Base-by-base conservation (phyloP, 2,329 filamentous ascomycete genomes). In the Thielaviopsis ethacetica region DNA sequence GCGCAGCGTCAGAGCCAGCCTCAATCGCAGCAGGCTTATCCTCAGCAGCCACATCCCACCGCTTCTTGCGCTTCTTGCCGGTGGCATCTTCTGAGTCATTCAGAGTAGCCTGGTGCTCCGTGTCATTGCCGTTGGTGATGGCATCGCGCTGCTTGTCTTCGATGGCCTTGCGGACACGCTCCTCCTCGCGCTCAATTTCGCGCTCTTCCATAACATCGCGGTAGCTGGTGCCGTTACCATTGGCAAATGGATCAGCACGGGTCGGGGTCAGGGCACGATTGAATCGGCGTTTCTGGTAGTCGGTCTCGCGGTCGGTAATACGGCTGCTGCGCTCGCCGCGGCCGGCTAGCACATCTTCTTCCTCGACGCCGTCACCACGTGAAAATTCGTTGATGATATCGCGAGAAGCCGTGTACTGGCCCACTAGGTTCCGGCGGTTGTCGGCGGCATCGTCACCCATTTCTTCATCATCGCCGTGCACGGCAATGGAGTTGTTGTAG, bases 211-310 rank as follows among this genome's bases (percentile, higher is more conserved):
- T 97, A 57, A 94, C 79, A 63, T 95, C 88, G 65, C 87, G 83
- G 69, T 97, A 98, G 62, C 83, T 91, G 62, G 86, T 78, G 19
- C 88, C 89, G 64, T 90, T 85, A 59, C 81, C 81, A 27, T 79
- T 75, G 26, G 87, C 86, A 67, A 95, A 95, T 0, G 89, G 85
- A 68, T 95, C 90, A 62, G 84, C 88, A 67, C 89, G 84, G 9
- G 88, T 90, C 4, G 91, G 90, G 22, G 89, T 93, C 63, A 97
- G 77, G 57, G 82, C 84, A 62, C 93, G 89, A 69, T 95, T 85
- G 71, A 95, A 94, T 61, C 91, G 84, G 64, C 91, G 88, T 73
- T 95, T 95, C 73, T 98, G 94, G 70, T 98, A 98, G 68, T 97
- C 91, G 63, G 90, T 94, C 75, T 97, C 91, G 67, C 93, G 86